Conservation (phyloP, 176 grass and related monocot species). For the Oropetium thomaeum region DNA sequence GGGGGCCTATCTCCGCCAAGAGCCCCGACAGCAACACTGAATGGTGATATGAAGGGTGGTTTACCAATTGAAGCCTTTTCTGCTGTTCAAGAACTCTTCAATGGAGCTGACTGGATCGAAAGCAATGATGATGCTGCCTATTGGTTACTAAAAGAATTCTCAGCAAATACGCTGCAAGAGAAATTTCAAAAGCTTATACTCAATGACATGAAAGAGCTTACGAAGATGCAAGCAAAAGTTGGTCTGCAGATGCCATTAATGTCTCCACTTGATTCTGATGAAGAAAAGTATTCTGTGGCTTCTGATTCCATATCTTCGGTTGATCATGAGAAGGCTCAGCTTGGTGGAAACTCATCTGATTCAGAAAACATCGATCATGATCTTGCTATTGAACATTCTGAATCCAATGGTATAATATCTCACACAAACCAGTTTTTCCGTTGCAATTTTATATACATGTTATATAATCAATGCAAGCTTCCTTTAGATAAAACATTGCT, state of each 20-base stretch:
- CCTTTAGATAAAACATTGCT: constrained; percentile 24
- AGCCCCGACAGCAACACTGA: constrained; percentile 71
- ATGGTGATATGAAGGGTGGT: constrained; percentile 89
- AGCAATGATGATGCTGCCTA: constrained; percentile 82
- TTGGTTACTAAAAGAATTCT: constrained; percentile 92
- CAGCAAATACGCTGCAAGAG: constrained; percentile 80
- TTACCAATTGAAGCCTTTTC: constrained; percentile 97
- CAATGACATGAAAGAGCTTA: constrained; percentile 76
- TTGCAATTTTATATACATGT: constrained; percentile 6
- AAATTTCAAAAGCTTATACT: constrained; percentile 92
- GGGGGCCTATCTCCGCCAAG: constrained; percentile 72
- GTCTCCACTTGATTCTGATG: constrained; percentile 87
- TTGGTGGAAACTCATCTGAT: constrained; percentile 46
- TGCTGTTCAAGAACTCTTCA: constrained; percentile 97
- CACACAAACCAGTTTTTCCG: background rate
- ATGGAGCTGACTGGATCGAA: constrained; percentile 84
- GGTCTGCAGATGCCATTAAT: constrained; percentile 61
- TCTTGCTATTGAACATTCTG: constrained; percentile 52
- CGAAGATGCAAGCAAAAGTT: constrained; percentile 67
- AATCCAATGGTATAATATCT: constrained; percentile 53
- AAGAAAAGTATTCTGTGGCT: constrained; percentile 89
- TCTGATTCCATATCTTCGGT: constrained; percentile 79
- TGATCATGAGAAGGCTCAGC: constrained; percentile 69
- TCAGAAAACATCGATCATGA: constrained; percentile 46
- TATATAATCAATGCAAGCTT: constrained; percentile 27